Evolutionary conservation across 2,329 filamentous ascomycete species (phyloP), one percentile per base, ranked within the genome.

Genomic region (Colletotrichum zoysiae): DNA sequence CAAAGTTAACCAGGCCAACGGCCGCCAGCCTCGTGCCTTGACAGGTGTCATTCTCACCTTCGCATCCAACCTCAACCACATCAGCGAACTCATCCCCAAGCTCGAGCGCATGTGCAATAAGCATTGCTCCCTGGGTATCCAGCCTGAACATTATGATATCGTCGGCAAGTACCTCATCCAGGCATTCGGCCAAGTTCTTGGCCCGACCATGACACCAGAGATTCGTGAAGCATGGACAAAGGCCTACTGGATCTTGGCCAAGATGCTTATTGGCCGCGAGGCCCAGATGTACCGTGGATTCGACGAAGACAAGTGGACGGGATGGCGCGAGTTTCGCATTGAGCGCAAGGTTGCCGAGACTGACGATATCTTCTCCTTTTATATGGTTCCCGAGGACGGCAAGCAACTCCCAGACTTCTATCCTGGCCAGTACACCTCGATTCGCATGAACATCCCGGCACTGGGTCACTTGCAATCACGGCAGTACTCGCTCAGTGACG

Each of bases 401-500:
- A 80, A 86, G 74, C 82, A 84, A n/a, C 83, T 95, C 51, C 91
- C 92, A 0, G 56, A 77, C 0, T 95, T 89, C 83, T 84, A 87
- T 69, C 91, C 92, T 0, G 93, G 93, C 46, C 92, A 95, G 80
- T 95, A 94, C 78, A 86, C 93, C 72, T 92, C 90, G 0, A 81
- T 94, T 58, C 86, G 87, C 61, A 79, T 91, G 9, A 83, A 86
- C 61, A 86, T 92, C 0, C 87, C 88, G 1, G 82, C 84, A 0
- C 83, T 88, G 73, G 87, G 87, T 33, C 87, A 89, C 78, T 81
- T 85, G 74, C 92, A 95, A 80, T 86, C 89, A 23, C 85, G 92
- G 42, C 92, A 94, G 80, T 95, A 94, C 81, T 93, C 91, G 35
- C 85, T 95, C 73, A 92, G 88, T 76, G 91, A 93, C 74, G 85